Percentiles rank a stretch among this genome's conserved stretches.
Evolutionary conservation across 345 rosid species (phyloP).

Genomic region (Bruguiera gymnorhiza): DNA sequence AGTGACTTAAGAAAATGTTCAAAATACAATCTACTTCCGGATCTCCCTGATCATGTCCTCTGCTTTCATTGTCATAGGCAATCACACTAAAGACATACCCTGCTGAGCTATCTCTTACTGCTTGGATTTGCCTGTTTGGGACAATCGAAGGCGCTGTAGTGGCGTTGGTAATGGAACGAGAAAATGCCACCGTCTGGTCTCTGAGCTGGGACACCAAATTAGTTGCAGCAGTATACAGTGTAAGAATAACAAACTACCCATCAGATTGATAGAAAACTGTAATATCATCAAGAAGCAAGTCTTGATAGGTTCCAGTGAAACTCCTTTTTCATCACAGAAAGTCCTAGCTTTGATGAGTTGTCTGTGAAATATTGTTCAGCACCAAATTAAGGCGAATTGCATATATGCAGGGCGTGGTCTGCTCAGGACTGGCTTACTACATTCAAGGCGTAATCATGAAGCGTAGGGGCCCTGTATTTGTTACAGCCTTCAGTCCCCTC

Average conservation of each 20-base stretch:
- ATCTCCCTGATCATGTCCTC: not conserved
- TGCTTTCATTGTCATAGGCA: constrained; percentile 40
- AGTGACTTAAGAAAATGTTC: not conserved
- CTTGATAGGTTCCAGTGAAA: too few species aligned
- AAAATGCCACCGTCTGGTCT: constrained; percentile 53
- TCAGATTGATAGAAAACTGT: too few species aligned
- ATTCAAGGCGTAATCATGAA: constrained; percentile 72
- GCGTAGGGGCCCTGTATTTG: constrained; percentile 87
- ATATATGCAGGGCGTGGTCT: constrained; percentile 63
- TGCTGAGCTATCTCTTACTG: constrained; percentile 75
- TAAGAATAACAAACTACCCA: constrained; percentile 31
- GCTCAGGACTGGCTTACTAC: constrained; percentile 78
- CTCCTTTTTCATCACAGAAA: too few species aligned
- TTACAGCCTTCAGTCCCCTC: constrained; percentile 75
- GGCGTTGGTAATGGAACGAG: constrained; percentile 71
- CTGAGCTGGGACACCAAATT: constrained; percentile 71
- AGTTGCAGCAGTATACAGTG: constrained; percentile 62
- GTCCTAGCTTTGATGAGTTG: too few species aligned
- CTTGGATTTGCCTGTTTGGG: constrained; percentile 74
- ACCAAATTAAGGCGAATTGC: not conserved
- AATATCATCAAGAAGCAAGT: too few species aligned
- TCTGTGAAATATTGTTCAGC: not conserved
- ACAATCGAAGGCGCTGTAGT: constrained; percentile 54
- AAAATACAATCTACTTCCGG: not conserved
- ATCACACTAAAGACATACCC: constrained; percentile 62